Conservation (phyloP, 108 stramenopile genomes). For the Discostella pseudostelligera region DNA sequence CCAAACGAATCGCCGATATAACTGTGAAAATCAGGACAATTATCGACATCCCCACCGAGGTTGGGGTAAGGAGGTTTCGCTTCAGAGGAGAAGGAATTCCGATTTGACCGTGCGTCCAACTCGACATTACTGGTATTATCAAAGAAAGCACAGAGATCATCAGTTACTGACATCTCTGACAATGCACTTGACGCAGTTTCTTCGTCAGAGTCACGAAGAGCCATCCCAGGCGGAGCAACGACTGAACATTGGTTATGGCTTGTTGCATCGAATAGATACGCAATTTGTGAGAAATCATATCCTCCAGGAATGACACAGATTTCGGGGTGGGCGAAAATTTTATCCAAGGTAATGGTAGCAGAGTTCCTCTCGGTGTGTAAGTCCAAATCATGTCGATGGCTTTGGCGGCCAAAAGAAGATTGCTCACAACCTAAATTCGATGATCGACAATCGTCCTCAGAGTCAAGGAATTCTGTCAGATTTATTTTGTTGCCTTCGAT, state of each 20-base stretch:
- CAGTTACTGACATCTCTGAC: constrained; percentile 33
- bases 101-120: neutral
- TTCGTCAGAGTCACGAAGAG: constrained; percentile 6
- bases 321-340: constrained; percentile 22
- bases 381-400: neutral
- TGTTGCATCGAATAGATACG: constrained; percentile 24
- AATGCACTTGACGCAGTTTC: constrained; percentile 15
- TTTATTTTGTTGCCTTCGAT: neutral
- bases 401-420: neutral
- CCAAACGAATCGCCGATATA: neutral
- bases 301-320: neutral
- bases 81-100: neutral
- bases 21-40: neutral
- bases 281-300: constrained; percentile 7
- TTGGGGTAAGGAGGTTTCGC: neutral
- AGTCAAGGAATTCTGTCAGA: too few relatives aligned
- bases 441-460: constrained; percentile 11
- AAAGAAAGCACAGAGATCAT: constrained; percentile 36
- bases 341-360: neutral
- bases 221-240: constrained; percentile 15
- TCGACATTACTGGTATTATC: constrained; percentile 4
- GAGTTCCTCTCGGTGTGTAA: neutral
- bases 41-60: neutral
- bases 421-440: constrained; percentile 1
- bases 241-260: constrained; percentile 12